Percentiles rank a stretch among this genome's conserved stretches.
Conservation (phyloP, 306 rosid species). For the Benincasa hispida region DNA sequence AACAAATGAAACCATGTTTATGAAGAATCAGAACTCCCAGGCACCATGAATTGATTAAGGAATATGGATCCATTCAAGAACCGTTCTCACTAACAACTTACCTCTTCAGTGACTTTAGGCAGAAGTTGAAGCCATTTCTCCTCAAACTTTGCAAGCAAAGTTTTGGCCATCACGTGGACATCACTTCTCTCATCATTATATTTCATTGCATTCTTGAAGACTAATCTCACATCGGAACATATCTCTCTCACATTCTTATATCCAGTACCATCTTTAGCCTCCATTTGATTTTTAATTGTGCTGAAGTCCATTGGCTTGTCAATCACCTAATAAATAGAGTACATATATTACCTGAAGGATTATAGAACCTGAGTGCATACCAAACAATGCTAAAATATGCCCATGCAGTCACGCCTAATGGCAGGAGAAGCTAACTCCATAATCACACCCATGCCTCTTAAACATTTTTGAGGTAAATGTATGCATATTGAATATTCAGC, state of each 20-base stretch:
- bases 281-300: conserved; percentile 86
- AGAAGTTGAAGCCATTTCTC: conserved; percentile 85
- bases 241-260: conserved; percentile 73
- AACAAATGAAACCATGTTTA: background rate
- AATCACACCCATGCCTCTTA: background rate
- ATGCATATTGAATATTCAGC: background rate
- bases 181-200: conserved; percentile 80
- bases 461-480: background rate
- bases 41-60: background rate
- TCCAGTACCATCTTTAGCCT: conserved; percentile 72
- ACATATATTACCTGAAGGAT: background rate
- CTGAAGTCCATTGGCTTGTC: conserved; percentile 97
- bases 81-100: conserved; percentile 14
- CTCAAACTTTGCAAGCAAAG: conserved; percentile 72
- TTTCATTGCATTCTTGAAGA: conserved; percentile 80
- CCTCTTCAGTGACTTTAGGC: conserved; percentile 86
- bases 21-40: background rate
- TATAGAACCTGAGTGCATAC: background rate
- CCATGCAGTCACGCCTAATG: background rate
- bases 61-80: background rate
- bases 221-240: conserved; percentile 69
- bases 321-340: conserved; percentile 45
- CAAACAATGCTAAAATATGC: background rate
- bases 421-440: background rate
- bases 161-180: conserved; percentile 87